Base-by-base conservation (phyloP, 1,284 basidiomycete species). In the Ceratobasidium sp. region DNA sequence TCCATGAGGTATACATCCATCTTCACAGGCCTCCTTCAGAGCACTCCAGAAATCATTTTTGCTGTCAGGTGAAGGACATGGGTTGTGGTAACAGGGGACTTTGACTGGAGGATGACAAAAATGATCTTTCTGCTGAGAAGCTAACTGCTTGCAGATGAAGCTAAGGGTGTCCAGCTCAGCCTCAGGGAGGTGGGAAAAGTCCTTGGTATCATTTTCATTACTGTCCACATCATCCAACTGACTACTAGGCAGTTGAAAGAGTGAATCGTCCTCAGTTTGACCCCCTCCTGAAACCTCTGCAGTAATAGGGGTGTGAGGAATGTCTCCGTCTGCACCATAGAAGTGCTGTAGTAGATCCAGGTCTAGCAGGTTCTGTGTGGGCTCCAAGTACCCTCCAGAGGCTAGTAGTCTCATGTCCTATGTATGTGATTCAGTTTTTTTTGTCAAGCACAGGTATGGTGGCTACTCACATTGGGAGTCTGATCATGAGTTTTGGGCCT, bases 401-500 rank as follows among this genome's bases (percentile, higher is more conserved):
- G 20, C 26, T 20, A 61, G 62, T 12, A 64, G 33, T 3, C 62
- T 6, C 40, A 64, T 42, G 20, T 44, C 62, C 62, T 64, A n/a
- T 33, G 33, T 33, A 33, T 33, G 33, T 33, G 33, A 33, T 33
- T 33, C 33, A 33, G 33, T 33, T 33, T 4, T 1, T 33, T 33
- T 33, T 33, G 33, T 33, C 33, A 33, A 33, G 33, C 33, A 33
- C 33, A 33, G 33, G 33, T 33, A 33, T 33, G 33, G 33, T 33
- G 33, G 33, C 33, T 64, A 26, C 62, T 12, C 23, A 64, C 40
- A 46, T 40, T 64, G 1, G 62, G 62, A 20, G 38, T 64, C 33
- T 64, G 62, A 20, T 26, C 62, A 15, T 64, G 62, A 20, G 62
- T 64, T 20, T 44, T 42, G 42, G 38, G 57, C 56, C 62, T 40